phyloP scores from a whole-genome alignment of 805 yeast species.

The Debaryomyces hansenii region DNA sequence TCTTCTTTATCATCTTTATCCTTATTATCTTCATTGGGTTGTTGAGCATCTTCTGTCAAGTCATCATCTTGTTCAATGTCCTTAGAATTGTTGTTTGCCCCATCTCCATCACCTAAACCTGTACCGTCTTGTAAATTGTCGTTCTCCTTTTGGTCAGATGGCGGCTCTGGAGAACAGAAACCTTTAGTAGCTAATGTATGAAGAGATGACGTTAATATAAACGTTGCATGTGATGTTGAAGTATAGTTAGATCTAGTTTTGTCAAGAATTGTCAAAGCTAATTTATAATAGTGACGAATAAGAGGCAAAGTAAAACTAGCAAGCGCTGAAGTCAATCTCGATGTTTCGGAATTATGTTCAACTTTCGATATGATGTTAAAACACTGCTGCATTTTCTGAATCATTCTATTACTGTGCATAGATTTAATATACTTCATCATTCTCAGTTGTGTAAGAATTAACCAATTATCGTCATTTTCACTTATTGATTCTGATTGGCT shows the following conservation, averaged over 20 bases:
- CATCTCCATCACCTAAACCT: conserved; percentile 90
- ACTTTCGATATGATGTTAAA: conserved; percentile 31
- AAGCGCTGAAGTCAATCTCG: conserved; percentile 46
- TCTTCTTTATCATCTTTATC: conserved; percentile 60
- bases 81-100: conserved; percentile 76
- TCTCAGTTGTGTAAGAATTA: conserved; percentile 48
- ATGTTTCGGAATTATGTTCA: conserved; percentile 37
- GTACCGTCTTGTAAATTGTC: conserved; percentile 79
- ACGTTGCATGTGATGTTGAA: conserved; percentile 61
- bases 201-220: conserved; percentile 54
- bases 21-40: conserved; percentile 66
- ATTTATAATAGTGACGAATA: conserved; percentile 54
- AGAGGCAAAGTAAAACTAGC: conserved; percentile 63
- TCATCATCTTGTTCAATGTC: conserved; percentile 93
- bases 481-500: conserved; percentile 29
- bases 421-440: conserved; percentile 41
- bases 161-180: conserved; percentile 89
- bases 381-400: conserved; percentile 32
- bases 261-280: conserved; percentile 44
- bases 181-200: conserved; percentile 71
- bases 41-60: conserved; percentile 72
- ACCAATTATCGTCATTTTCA: conserved; percentile 67
- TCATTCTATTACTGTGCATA: conserved; percentile 40
- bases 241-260: conserved; percentile 50
- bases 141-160: conserved; percentile 59